These are phyloP conservation scores for Marasmius fiardii DNA, from an alignment of 1,284 basidiomycete genomes.

Conservation along the genomic window DNA sequence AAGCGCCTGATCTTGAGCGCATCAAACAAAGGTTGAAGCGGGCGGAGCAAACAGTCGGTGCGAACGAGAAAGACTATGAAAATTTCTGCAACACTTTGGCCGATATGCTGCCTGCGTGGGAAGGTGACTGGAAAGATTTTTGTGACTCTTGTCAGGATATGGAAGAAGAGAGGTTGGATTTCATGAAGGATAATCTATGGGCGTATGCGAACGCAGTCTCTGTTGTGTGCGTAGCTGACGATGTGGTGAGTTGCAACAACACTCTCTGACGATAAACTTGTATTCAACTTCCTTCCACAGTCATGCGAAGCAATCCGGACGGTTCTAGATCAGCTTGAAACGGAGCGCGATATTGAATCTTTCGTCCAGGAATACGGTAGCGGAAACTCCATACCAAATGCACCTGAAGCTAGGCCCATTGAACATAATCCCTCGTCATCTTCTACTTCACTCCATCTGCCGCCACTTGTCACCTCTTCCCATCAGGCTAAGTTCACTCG, in stretches of 20 bases:
- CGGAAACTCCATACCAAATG: slow-evolving; percentile 58
- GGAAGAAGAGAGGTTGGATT: slow-evolving; percentile 79
- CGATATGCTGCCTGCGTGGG: slow-evolving; percentile 68
- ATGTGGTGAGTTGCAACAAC: slow-evolving; percentile 51
- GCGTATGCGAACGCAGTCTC: slow-evolving; percentile 77
- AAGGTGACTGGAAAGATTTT: slow-evolving; percentile 72
- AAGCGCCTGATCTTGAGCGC: slow-evolving; percentile 69
- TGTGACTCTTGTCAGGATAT: slow-evolving; percentile 78
- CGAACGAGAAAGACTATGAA: slow-evolving; percentile 70
- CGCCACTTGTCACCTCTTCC: slow-evolving; percentile 1
- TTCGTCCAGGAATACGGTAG: slow-evolving; percentile 65
- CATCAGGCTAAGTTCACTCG: slow-evolving; percentile 4
- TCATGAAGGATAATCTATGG: slow-evolving; percentile 78
- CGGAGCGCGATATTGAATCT: slow-evolving; percentile 54
- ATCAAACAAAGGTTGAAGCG: slow-evolving; percentile 66
- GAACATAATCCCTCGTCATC: neutral
- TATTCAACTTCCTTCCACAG: slow-evolving; percentile 28
- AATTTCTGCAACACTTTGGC: slow-evolving; percentile 64
- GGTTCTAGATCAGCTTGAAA: slow-evolving; percentile 58
- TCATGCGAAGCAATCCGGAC: slow-evolving; percentile 67
- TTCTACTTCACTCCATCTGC: slow-evolving; percentile 1
- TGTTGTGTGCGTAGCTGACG: slow-evolving; percentile 76
- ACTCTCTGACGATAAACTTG: neutral
- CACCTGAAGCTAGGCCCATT: slow-evolving; percentile 42
- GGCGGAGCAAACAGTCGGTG: slow-evolving; percentile 64